phyloP scores from a whole-genome alignment of 2,329 filamentous ascomycete genomes.

The Pseudogymnoascus sp. region DNA sequence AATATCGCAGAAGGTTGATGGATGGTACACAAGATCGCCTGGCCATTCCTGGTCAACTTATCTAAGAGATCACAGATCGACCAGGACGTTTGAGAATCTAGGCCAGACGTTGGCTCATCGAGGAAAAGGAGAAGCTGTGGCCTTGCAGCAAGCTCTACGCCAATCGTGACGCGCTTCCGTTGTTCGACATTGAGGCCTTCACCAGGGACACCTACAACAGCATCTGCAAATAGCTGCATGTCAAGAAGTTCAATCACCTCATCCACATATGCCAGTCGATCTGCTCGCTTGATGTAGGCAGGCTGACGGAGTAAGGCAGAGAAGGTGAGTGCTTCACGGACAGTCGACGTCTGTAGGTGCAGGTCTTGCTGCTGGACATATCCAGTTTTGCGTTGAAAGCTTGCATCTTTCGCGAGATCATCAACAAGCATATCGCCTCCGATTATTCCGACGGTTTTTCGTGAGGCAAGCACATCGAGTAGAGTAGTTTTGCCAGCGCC shows the following conservation, averaged over 20 bases:
- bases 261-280: slow-evolving; percentile 82
- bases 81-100: slow-evolving; percentile 66
- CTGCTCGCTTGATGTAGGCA: slow-evolving; percentile 56
- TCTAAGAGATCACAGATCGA: slow-evolving; percentile 55
- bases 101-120: slow-evolving; percentile 86
- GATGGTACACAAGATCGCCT: slow-evolving; percentile 48
- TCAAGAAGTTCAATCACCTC: slow-evolving; percentile 60
- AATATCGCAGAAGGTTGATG: slow-evolving; percentile 48
- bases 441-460: slow-evolving; percentile 83
- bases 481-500: slow-evolving; percentile 87
- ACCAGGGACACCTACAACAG: slow-evolving; percentile 56
- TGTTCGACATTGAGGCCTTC: slow-evolving; percentile 56
- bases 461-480: slow-evolving; percentile 74
- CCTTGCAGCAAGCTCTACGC: slow-evolving; percentile 85
- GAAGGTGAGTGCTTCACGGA: slow-evolving; percentile 82
- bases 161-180: slow-evolving; percentile 59
- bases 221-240: slow-evolving; percentile 60
- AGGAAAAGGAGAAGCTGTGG: slow-evolving; percentile 81
- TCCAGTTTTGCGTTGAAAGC: slow-evolving; percentile 68
- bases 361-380: slow-evolving; percentile 92
- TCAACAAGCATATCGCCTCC: slow-evolving; percentile 70
- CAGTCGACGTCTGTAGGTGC: slow-evolving; percentile 73
- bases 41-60: slow-evolving; percentile 49
- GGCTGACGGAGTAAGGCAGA: slow-evolving; percentile 85
- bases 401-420: slow-evolving; percentile 61